Base-by-base conservation (phyloP, 2,329 filamentous ascomycete genomes). In the Tolypocladium amazonense region DNA sequence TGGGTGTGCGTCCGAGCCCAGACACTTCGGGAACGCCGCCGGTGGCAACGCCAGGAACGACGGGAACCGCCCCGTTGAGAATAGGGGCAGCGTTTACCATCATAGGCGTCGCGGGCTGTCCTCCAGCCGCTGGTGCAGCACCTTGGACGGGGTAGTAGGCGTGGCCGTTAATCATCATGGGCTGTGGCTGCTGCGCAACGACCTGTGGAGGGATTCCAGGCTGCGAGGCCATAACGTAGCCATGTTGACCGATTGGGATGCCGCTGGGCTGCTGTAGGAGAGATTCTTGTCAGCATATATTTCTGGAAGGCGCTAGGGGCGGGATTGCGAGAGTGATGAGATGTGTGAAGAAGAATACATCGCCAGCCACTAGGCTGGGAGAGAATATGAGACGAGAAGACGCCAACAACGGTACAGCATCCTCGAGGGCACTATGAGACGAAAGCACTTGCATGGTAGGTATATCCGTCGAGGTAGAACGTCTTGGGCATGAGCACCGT, bases 1-100 rank as follows among this genome's bases (percentile, higher is more conserved):
- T 69, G 41, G 72, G 70, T 1, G 81, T 85, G 63, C 76, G 77
- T 62, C 81, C 81, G 57, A 83, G 66, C 59, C 81, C 76, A 71
- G 79, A 71, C 61, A 82, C 75, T 62, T 85, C 80, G n/a, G 78
- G 76, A 63, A 74, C 47, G 58, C 56, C 53, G 54, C 57, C 45
- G 54, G 45, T 56, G 52, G 43, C 20, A 69, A 74, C 77, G 74
- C 76, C 76, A 76, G 75, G 69, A 66, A 76, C 68, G 65, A 75
- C 64, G 62, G 71, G 70, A 56, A 70, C 58, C 50, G 66, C 65
- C 56, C 65, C 56, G 50, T 53, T 61, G 53, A 55, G 64, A 30
- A 58, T 64, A 38, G 65, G 59, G 56, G 63, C 61, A 59, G 62
- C 61, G 54, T 37, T 30, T 15, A 57, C 20, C 69, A 67, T 64